Evolutionary conservation across 768 basidiomycete genomes (phyloP), one percentile per base, ranked within the genome.

Genomic region (Boletus reticuloceps): DNA sequence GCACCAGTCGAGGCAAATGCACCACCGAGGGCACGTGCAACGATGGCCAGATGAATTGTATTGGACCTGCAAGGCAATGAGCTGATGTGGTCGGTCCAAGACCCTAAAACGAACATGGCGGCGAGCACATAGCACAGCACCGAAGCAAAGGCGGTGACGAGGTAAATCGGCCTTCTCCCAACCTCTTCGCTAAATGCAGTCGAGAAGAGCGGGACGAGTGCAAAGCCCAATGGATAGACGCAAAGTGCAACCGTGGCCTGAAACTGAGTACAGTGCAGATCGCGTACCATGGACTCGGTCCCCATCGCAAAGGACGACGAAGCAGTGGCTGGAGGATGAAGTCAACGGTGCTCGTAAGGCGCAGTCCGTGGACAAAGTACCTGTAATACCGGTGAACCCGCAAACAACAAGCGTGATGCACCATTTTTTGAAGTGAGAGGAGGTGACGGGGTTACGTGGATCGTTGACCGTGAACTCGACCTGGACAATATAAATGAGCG

Each of bases 151-250:
- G 72, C 73, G 1, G 81, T 82, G 46, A 71, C 69, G 17, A 84
- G 62, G 59, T 86, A 86, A 5, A 88, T 63, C 0, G 85, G 84
- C 40, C 75, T 76, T 52, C 86, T 71, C 19, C 86, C 86, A 57
- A 87, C 81, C 58, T 88, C 87, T 65, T 88, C 87, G 64, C 84
- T 85, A 64, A 88, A 79, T 0, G 86, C 79, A 3, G 86, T 81
- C 1, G 85, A 79, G 27, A 88, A 73, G 4, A 88, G 78, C 5
- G 86, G 85, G 8, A 84, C 72, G 16, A 86, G 45, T 3, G 77
- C 85, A 60, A 86, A 88, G 5, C 85, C 86, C 6, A 88, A 68
- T 0, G 81, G 72, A 64, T 78, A 88, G 19, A 83, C 73, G 48
- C 77, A 75, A 36, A 82, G 70, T 1, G 79, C 82, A 31, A 80